Evolutionary conservation across 345 rosid genomes (phyloP).

Genomic region (Melastoma malabathricum): DNA sequence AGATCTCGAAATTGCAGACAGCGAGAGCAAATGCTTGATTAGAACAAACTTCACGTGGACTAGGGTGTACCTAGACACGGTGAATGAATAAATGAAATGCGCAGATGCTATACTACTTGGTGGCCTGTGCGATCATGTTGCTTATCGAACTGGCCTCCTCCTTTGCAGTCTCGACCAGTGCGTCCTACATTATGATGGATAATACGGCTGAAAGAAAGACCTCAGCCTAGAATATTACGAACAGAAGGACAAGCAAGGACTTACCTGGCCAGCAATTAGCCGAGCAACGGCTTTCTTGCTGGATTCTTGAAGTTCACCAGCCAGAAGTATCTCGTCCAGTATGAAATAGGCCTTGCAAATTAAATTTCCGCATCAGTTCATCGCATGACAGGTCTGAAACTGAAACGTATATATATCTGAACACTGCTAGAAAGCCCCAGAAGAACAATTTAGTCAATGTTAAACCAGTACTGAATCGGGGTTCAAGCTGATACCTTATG

Average conservation of each 20-base stretch:
- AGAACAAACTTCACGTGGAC: too few relatives aligned
- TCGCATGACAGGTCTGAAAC: too few relatives aligned
- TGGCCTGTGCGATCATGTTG: conserved; percentile 39
- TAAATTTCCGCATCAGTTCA: background rate
- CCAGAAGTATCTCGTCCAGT: conserved; percentile 46
- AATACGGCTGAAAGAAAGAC: too few relatives aligned
- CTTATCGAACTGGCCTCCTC: conserved; percentile 40
- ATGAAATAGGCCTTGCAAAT: conserved; percentile 35
- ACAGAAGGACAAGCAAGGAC: background rate
- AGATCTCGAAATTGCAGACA: too few relatives aligned
- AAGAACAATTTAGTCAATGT: too few relatives aligned
- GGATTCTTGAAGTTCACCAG: conserved; percentile 57
- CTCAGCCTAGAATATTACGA: background rate
- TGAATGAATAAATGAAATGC: too few relatives aligned
- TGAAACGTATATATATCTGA: too few relatives aligned
- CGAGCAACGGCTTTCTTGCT: conserved; percentile 43
- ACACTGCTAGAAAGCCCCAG: too few relatives aligned
- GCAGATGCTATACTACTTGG: too few relatives aligned
- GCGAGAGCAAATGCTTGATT: too few relatives aligned
- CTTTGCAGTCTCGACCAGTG: conserved; percentile 49
- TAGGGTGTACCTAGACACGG: too few relatives aligned
- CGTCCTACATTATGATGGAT: conserved; percentile 21
- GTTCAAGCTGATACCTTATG: conserved; percentile 29
- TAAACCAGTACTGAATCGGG: too few relatives aligned
- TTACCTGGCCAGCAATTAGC: conserved; percentile 40